These are phyloP conservation scores for Candida tibetensis DNA, from an alignment of 805 yeast species.

Conservation along the genomic window DNA sequence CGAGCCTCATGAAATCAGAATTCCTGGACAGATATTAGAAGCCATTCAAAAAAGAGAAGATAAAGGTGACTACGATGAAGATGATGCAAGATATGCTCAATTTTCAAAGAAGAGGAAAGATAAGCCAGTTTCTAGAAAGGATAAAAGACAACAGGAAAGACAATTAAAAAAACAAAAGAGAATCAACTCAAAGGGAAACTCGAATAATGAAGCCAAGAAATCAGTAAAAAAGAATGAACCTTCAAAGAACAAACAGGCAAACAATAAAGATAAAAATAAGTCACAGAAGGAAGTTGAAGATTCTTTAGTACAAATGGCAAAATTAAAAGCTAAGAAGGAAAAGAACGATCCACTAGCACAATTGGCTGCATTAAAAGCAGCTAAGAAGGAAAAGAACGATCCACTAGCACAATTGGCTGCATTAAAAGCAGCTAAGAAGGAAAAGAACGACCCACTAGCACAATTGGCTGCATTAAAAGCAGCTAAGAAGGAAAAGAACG, in stretches of 20 bases:
- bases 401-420: slow-evolving; percentile 10
- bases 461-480: slow-evolving; percentile 16
- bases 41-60: slow-evolving; percentile 44
- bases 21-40: slow-evolving; percentile 55
- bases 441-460: slow-evolving; percentile 22
- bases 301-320: slow-evolving; percentile 22
- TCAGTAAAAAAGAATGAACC: neutral
- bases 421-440: slow-evolving; percentile 3
- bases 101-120: slow-evolving; percentile 23
- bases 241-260: slow-evolving; percentile 5
- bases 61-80: slow-evolving; percentile 44
- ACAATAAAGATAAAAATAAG: neutral
- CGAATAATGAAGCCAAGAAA: neutral
- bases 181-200: slow-evolving; percentile 2
- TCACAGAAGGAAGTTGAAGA: slow-evolving; percentile 15
- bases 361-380: slow-evolving; percentile 13
- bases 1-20: slow-evolving; percentile 45
- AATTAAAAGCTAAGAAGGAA: slow-evolving; percentile 11
- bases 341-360: slow-evolving; percentile 12
- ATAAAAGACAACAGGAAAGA: slow-evolving; percentile 35
- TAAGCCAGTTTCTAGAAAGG: slow-evolving; percentile 30
- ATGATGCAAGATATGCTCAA: slow-evolving; percentile 19
- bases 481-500: slow-evolving; percentile 9
- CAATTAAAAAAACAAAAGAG: slow-evolving; percentile 31
- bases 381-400: slow-evolving; percentile 9